Base-by-base conservation (phyloP, 306 rosid genomes). In the Vicia faba region DNA sequence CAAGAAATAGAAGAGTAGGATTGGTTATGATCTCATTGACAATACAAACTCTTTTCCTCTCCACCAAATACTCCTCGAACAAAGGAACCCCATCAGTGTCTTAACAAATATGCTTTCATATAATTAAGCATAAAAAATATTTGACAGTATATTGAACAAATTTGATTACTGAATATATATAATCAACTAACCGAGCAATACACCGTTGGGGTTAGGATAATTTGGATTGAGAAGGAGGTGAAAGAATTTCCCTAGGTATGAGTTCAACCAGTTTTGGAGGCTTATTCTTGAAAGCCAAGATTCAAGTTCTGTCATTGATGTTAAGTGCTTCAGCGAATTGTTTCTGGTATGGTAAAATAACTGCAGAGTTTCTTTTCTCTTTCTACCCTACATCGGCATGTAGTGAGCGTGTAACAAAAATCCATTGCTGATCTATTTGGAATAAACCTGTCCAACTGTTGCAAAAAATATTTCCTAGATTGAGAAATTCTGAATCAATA, bases 51-150 rank as follows among this genome's bases (percentile, higher is more conserved):
- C 99, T 83, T 83, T 88, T 91, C 82, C 99, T 88, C 86, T 93
- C 99, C 99, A 31, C 99, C 97, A 1, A 97, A 93, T 14, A 93
- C 80, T 53, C 97, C 99, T 2, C 97, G 79, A 75, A 93, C 92
- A 72, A 86, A 90, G 50, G 97, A 86, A 56, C 99, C 97, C n/a
- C 99, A 97, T 57, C 84, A 25, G 92, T 90, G 83, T 90, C 97
- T 78, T 95, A 95, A 81, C 97, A 90, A 85, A 97, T n/a, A n/a
- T 90, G 78, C 44, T 61, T 64, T 46, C 64, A 71, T 68, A 46
- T 56, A 64, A 31, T 41, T 45, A 45, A 31, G 36, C 36, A 31
- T 6, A 31, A 8, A 31, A 31, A 31, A 31, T 31, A 31, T 31
- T 31, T 31, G 36, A 31, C 36, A 6, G 36, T 5, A 31, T 31